Conservation (phyloP, 2,329 filamentous ascomycete species). For the Fusarium scirpi region DNA sequence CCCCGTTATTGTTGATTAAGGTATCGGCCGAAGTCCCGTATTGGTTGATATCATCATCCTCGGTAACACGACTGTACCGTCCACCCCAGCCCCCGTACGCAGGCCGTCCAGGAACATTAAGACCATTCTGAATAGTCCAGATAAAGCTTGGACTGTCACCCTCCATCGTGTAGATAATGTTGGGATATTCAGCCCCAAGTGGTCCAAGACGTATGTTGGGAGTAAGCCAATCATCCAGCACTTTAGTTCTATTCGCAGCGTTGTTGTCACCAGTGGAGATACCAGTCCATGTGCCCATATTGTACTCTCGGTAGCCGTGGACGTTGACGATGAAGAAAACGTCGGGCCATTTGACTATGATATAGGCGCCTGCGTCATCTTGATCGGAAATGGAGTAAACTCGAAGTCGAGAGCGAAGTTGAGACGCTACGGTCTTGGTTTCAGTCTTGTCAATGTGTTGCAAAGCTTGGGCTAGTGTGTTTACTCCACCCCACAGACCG, state of each 20-base stretch:
- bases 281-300: constrained; percentile 1
- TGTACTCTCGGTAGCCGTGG: constrained; percentile 9
- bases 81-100: constrained; percentile 24
- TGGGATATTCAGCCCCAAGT: not conserved
- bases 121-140: constrained; percentile 15
- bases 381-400: constrained; percentile 26
- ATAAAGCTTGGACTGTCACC: constrained; percentile 15
- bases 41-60: constrained; percentile 5
- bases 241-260: not conserved
- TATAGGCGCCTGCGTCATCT: constrained; percentile 8
- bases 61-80: constrained; percentile 7
- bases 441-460: not conserved
- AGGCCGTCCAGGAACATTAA: not conserved
- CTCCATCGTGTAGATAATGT: constrained; percentile 7
- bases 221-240: constrained; percentile 1
- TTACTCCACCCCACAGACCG: constrained; percentile 9
- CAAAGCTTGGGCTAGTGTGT: constrained; percentile 11
- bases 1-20: not conserved
- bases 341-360: constrained; percentile 11
- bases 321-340: constrained; percentile 14
- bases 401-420: constrained; percentile 13
- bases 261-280: not conserved
- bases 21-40: constrained; percentile 12
- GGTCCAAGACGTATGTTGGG: constrained; percentile 13
- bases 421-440: not conserved